Evolutionary conservation across 768 basidiomycete species (phyloP).

Genomic region (Podaxis sp.): DNA sequence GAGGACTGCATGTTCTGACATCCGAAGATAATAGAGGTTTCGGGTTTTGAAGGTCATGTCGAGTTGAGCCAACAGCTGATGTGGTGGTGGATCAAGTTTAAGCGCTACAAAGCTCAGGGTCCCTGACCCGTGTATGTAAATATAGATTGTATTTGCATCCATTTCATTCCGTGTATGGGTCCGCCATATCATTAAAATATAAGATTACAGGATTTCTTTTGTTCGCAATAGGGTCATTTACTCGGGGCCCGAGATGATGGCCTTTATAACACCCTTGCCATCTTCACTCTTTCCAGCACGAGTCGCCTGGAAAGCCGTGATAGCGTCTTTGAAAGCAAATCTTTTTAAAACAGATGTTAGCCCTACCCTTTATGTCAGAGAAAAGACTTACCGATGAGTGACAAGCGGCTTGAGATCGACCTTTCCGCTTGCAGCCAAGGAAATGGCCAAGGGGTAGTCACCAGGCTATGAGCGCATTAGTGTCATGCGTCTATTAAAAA

Average conservation of each 20-base stretch:
- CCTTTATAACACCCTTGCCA: conserved; percentile 88
- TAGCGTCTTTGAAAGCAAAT: conserved; percentile 75
- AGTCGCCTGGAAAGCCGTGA: conserved; percentile 80
- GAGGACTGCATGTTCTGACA: conserved; percentile 70
- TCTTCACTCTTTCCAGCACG: conserved; percentile 79
- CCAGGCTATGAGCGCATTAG: conserved; percentile 54
- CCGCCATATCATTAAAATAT: neutral
- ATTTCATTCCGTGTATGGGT: neutral
- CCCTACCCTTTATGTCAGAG: neutral
- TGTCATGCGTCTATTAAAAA: neutral
- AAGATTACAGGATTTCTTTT: neutral
- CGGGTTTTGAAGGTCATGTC: conserved; percentile 62
- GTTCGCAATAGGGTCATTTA: neutral
- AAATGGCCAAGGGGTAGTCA: conserved; percentile 83
- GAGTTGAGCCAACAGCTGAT: neutral
- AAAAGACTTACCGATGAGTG: conserved; percentile 67
- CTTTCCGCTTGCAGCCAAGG: conserved; percentile 77
- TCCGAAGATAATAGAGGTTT: conserved; percentile 82
- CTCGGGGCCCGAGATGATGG: conserved; percentile 82
- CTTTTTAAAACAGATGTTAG: conserved; percentile 33
- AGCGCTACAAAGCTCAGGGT: neutral
- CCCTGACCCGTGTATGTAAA: neutral
- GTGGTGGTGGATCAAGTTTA: neutral
- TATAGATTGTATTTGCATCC: neutral
- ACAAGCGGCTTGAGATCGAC: conserved; percentile 87